phyloP scores from a whole-genome alignment of 208 protist genomes.

The Leptomonas pyrrhocoris region DNA sequence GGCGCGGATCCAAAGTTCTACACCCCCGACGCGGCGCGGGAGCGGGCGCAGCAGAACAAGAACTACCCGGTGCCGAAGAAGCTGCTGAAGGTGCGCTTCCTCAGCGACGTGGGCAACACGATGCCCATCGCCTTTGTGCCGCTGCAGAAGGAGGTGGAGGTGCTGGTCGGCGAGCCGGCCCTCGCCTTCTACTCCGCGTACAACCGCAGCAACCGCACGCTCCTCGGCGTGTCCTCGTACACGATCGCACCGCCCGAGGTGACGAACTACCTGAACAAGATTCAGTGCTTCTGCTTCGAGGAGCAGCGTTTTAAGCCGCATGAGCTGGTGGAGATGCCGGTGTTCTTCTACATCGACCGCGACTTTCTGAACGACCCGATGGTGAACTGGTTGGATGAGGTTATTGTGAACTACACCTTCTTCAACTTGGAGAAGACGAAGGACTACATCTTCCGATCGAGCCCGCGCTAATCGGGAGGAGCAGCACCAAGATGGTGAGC shows the following conservation, averaged over 20 bases:
- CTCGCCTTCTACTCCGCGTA: constrained; percentile 92
- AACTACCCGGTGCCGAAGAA: constrained; percentile 78
- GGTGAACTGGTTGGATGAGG: constrained; percentile 86
- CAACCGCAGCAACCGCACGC: constrained; percentile 87
- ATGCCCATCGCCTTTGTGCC: constrained; percentile 93
- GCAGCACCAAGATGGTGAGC: neutral
- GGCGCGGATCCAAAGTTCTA: constrained; percentile 87
- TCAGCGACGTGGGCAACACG: constrained; percentile 86
- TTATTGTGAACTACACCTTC: constrained; percentile 92
- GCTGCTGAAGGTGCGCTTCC: constrained; percentile 84
- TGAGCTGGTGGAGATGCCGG: constrained; percentile 96
- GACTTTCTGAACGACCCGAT: constrained; percentile 93
- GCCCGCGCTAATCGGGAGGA: constrained; percentile 18
- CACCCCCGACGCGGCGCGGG: constrained; percentile 67
- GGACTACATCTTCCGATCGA: constrained; percentile 83
- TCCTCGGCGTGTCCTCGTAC: constrained; percentile 91
- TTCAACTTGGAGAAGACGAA: constrained; percentile 90
- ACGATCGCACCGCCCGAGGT: constrained; percentile 90
- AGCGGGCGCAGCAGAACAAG: constrained; percentile 73
- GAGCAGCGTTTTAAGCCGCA: constrained; percentile 95
- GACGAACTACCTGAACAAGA: constrained; percentile 96
- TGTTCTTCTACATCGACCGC: constrained; percentile 97
- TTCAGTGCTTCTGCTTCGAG: constrained; percentile 98
- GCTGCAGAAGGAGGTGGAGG: constrained; percentile 88
- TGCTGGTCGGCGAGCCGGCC: constrained; percentile 89